Conservation (phyloP, 208 protist species). For the Vickermania ingenoplastis region DNA sequence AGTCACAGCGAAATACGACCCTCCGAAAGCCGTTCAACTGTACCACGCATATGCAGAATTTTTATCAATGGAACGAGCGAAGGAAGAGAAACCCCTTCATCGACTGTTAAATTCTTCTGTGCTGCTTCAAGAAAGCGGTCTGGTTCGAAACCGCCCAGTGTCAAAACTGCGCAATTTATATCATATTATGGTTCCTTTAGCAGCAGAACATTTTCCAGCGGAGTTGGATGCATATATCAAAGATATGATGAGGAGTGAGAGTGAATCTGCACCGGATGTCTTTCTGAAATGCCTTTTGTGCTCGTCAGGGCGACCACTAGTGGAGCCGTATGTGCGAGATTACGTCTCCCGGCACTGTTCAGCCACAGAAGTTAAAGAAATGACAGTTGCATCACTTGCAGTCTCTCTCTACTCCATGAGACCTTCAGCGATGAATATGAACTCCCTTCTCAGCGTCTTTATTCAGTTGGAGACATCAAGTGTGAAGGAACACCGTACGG, state of each 20-base stretch:
- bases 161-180: constrained; percentile 48
- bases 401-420: neutral
- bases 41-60: constrained; percentile 35
- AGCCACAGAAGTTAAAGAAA: neutral
- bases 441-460: neutral
- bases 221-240: constrained; percentile 22
- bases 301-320: constrained; percentile 20
- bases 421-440: neutral
- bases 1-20: constrained; percentile 37
- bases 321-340: constrained; percentile 11
- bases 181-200: constrained; percentile 67
- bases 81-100: neutral
- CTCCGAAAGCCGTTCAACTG: constrained; percentile 28
- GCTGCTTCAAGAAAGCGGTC: constrained; percentile 11
- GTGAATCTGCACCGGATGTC: constrained; percentile 47
- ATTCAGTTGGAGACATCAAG: neutral
- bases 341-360: neutral
- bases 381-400: neutral
- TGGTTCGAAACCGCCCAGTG: constrained; percentile 2
- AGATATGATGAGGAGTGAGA: constrained; percentile 55
- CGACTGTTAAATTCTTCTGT: neutral
- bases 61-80: neutral
- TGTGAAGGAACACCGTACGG: neutral
- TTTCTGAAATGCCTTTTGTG: constrained; percentile 47
- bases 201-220: constrained; percentile 34